Percentiles rank a stretch among this genome's conserved stretches.
These are phyloP conservation scores for Agarophyton chilense DNA, from an alignment of 23 red algal genomes.

Conservation along the genomic window DNA sequence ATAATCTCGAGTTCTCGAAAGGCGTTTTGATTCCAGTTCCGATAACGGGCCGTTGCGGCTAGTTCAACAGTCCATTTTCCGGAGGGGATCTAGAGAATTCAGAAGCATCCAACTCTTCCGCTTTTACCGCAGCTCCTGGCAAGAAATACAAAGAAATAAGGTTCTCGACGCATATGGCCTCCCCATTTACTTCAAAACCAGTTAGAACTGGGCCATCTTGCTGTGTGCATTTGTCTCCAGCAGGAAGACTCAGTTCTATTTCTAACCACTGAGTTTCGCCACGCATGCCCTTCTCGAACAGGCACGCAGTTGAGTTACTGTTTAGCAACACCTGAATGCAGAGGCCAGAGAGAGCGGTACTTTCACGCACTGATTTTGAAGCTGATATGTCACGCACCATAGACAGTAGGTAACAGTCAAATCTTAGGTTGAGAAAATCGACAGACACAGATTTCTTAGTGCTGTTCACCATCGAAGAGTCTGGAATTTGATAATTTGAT, in stretches of 20 bases:
- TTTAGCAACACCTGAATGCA: constrained; percentile 7
- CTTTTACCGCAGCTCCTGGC: too few relatives aligned
- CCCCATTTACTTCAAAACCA: background rate
- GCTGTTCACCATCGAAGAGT: constrained; percentile 1
- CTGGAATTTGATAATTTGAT: background rate
- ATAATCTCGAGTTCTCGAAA: background rate
- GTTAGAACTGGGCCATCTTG: background rate
- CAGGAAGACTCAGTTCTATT: background rate
- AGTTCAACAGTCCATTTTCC: background rate
- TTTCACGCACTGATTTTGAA: background rate
- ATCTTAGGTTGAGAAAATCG: background rate
- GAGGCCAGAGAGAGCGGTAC: background rate
- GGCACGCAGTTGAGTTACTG: constrained; percentile 6
- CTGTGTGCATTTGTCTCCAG: background rate
- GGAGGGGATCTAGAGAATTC: background rate
- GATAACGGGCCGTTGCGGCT: background rate
- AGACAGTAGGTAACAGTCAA: background rate
- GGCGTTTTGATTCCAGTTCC: constrained; percentile 26
- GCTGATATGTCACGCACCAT: background rate
- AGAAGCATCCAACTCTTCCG: background rate
- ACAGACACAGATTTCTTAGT: background rate
- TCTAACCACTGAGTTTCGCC: background rate
- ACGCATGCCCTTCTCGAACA: constrained; percentile 19
- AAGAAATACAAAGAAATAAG: background rate
- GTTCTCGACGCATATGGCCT: background rate